Base-by-base conservation (phyloP, 805 yeast genomes). In the Ogataea henricii region DNA sequence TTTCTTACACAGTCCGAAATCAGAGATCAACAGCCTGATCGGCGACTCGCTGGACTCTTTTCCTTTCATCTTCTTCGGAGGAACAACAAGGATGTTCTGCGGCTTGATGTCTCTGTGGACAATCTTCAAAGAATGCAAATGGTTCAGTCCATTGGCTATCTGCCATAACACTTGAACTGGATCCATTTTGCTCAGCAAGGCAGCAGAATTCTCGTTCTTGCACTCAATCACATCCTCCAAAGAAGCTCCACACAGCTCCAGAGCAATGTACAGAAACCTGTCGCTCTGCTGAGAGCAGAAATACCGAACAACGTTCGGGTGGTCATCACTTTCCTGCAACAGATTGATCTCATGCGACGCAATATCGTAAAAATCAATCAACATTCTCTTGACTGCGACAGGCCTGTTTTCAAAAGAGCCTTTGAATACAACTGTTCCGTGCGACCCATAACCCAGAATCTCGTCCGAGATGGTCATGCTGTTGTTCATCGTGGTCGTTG, bases 81-180 rank as follows among this genome's bases (percentile, higher is more conserved):
- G 82, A 0, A 94, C 89, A 36, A 91, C 91, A 46, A 91, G 71
- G 17, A 91, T 91, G 65, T 91, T 91, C 60, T 92, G 97, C 0
- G 98, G 98, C 65, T 91, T 92, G 55, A 92, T 77, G 64, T 92
- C 99, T 51, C 99, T 76, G 66, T 92, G 99, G 26, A 94, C 96
- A 57, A 92, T 90, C 58, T 92, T 90, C 53, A 94, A 68, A 2
- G 90, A 82, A 62, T 92, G 99, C 52, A 92, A 70, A 67, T 94
- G 94, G 47, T 87, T 81, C 22, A 92, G 72, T 6, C 99, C 99
- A 49, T 82, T 77, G 1, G 90, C 87, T 51, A 92, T 79, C 64
- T 92, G 98, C 49, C 73, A 74, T 41, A 92, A 64, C 1, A 85
- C 79, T 43, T 79, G 72, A 18, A 74, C 77, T 4, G 81, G 76